These are phyloP conservation scores for Xylaria flabelliformis DNA, from an alignment of 495 filamentous ascomycete genomes.

Conservation along the genomic window DNA sequence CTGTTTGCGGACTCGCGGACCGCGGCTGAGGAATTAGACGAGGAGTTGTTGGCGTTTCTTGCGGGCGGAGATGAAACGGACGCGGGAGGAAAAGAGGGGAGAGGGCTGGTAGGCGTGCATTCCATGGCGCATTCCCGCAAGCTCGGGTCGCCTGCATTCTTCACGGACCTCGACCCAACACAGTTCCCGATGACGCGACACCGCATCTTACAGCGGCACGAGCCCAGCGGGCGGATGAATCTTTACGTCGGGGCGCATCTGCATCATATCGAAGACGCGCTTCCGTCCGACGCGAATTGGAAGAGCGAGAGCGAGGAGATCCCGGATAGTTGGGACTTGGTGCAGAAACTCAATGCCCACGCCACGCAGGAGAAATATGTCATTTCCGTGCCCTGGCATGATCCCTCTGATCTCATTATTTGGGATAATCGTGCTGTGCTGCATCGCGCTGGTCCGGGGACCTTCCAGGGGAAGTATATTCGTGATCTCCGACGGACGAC, in stretches of 20 bases:
- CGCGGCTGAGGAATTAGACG: constrained; percentile 58
- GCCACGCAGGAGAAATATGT: constrained; percentile 58
- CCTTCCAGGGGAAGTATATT: constrained; percentile 56
- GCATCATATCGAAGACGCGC: constrained; percentile 58
- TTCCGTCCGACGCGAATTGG: background rate
- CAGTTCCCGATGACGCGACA: constrained; percentile 56
- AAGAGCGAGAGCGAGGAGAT: constrained; percentile 37
- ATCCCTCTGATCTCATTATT: constrained; percentile 58
- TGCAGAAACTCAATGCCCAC: constrained; percentile 54
- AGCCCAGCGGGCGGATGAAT: constrained; percentile 59
- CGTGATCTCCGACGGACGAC: constrained; percentile 63
- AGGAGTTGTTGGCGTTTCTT: constrained; percentile 45
- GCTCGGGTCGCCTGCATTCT: constrained; percentile 57
- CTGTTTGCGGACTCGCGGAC: constrained; percentile 65
- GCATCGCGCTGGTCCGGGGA: constrained; percentile 60
- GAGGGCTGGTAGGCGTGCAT: constrained; percentile 57
- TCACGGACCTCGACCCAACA: constrained; percentile 54
- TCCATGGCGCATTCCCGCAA: constrained; percentile 63
- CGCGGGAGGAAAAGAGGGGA: constrained; percentile 34
- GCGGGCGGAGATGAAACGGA: background rate
- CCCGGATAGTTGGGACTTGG: constrained; percentile 45
- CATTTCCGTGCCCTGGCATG: constrained; percentile 55
- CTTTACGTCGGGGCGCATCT: constrained; percentile 62
- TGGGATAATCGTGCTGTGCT: constrained; percentile 67
- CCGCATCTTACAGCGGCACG: constrained; percentile 58